Evolutionary conservation across 2,329 filamentous ascomycete genomes (phyloP).

Genomic region (Cladosporium colombiae): DNA sequence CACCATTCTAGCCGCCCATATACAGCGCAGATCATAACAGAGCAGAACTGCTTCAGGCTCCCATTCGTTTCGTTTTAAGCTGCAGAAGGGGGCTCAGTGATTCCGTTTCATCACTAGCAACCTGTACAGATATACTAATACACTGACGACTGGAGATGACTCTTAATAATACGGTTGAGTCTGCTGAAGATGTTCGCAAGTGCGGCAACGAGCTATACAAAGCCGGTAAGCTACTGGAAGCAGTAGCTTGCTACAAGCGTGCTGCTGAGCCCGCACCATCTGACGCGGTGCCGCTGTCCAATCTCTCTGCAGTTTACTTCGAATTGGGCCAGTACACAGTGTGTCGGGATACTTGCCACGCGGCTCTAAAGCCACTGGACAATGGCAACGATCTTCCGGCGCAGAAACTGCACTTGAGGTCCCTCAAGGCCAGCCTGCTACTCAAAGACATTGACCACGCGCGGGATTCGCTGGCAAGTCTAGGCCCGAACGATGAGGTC

Average conservation of each 20-base stretch:
- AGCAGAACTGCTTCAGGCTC: too few relatives aligned
- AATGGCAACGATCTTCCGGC: conserved; percentile 15
- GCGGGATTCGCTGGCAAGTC: not conserved
- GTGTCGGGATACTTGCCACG: conserved; percentile 4
- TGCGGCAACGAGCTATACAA: conserved; percentile 26
- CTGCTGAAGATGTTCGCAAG: conserved; percentile 19
- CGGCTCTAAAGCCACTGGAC: conserved; percentile 20
- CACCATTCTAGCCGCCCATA: too few relatives aligned
- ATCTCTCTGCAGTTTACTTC: conserved; percentile 24
- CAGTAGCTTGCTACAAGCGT: conserved; percentile 23
- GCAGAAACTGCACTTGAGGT: conserved; percentile 21
- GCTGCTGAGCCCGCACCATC: conserved; percentile 22
- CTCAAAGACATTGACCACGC: not conserved
- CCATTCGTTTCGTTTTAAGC: too few relatives aligned
- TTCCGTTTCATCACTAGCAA: not conserved
- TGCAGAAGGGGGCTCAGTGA: not conserved
- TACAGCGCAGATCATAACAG: too few relatives aligned
- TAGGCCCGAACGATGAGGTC: not conserved
- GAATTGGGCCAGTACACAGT: conserved; percentile 25
- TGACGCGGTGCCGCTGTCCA: conserved; percentile 24
- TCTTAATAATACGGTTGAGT: not conserved
- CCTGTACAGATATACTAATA: not conserved
- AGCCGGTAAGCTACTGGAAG: conserved; percentile 23
- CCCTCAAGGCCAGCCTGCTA: not conserved
- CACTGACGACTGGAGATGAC: not conserved